Evolutionary conservation across 202 grass and related monocot species (phyloP).

Genomic region (Setaria viridis): DNA sequence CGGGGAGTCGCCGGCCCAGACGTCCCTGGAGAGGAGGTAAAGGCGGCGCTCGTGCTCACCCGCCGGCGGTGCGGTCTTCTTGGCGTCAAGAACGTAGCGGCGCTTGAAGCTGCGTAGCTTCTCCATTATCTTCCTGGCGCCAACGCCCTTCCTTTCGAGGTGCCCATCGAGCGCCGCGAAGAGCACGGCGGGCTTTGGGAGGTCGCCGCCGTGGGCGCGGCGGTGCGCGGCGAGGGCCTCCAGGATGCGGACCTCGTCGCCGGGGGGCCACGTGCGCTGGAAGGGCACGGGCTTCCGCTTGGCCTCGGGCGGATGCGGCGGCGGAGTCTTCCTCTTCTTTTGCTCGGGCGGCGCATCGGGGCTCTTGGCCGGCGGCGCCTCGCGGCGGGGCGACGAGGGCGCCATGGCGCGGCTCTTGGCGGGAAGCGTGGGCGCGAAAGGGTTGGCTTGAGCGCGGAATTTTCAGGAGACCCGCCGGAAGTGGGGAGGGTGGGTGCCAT

Average conservation of each 20-base stretch:
- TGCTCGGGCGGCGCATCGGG: too few species aligned
- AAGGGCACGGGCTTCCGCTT: not conserved
- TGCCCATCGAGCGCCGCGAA: not conserved
- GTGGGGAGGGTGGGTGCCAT: too few species aligned
- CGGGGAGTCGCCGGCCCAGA: not conserved
- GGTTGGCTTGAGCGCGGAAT: not conserved
- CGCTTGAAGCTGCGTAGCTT: constrained; percentile 9
- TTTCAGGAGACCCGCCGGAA: too few species aligned
- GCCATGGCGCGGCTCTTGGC: not conserved
- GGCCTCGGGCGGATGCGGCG: not conserved
- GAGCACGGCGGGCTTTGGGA: not conserved
- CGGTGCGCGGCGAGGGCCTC: constrained; percentile 33
- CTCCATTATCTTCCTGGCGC: not conserved
- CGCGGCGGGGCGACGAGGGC: not conserved
- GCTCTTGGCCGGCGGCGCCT: not conserved
- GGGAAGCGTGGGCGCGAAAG: not conserved
- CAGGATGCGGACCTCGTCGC: constrained; percentile 41
- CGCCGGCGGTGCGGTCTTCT: not conserved
- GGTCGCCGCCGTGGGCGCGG: not conserved
- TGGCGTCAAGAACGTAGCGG: not conserved
- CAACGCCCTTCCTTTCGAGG: not conserved
- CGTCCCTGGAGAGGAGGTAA: constrained; percentile 15
- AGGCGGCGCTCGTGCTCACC: constrained; percentile 16
- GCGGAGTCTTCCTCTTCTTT: not conserved
- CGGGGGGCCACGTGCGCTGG: constrained; percentile 26